Conservation (phyloP, 1,284 basidiomycete genomes). For the Microbotryomycetes sp. region DNA sequence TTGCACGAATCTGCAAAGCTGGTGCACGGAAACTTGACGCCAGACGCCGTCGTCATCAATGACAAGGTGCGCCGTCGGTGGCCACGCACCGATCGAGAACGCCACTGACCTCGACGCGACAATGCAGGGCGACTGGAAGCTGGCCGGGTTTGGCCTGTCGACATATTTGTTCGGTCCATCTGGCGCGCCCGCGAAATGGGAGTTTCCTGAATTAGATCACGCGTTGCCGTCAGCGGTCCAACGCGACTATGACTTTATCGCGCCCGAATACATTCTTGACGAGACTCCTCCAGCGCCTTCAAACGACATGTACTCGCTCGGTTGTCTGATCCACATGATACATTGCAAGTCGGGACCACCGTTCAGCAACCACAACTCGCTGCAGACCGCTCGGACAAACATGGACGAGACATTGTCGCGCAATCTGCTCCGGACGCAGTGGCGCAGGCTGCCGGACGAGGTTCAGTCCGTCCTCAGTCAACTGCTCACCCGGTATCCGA, state of each 20-base stretch:
- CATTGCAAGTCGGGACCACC: slow-evolving; percentile 83
- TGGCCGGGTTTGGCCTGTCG: slow-evolving; percentile 80
- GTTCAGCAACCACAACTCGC: slow-evolving; percentile 77
- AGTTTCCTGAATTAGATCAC: slow-evolving; percentile 80
- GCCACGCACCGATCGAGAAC: no score
- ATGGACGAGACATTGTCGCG: slow-evolving; percentile 50
- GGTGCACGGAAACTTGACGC: slow-evolving; percentile 84
- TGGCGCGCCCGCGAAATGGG: slow-evolving; percentile 70
- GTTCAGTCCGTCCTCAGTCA: slow-evolving; percentile 59
- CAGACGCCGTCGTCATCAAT: slow-evolving; percentile 78
- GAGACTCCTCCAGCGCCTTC: slow-evolving; percentile 66
- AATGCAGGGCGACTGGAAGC: slow-evolving; percentile 91
- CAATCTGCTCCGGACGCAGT: slow-evolving; percentile 34
- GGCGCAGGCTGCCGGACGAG: slow-evolving; percentile 36
- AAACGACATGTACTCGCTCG: slow-evolving; percentile 92
- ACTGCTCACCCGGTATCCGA: slow-evolving; percentile 69
- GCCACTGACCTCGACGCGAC: not conserved
- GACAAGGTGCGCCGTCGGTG: slow-evolving; percentile 60
- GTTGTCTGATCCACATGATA: slow-evolving; percentile 80
- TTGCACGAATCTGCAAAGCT: slow-evolving; percentile 83
- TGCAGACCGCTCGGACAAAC: slow-evolving; percentile 70
- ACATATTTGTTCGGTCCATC: slow-evolving; percentile 67
- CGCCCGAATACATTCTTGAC: slow-evolving; percentile 90
- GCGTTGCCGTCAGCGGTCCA: slow-evolving; percentile 73
- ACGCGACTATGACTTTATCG: slow-evolving; percentile 90